Conservation (phyloP, 225 moss, liverwort and hornwort species). For the Bryum argenteum region DNA sequence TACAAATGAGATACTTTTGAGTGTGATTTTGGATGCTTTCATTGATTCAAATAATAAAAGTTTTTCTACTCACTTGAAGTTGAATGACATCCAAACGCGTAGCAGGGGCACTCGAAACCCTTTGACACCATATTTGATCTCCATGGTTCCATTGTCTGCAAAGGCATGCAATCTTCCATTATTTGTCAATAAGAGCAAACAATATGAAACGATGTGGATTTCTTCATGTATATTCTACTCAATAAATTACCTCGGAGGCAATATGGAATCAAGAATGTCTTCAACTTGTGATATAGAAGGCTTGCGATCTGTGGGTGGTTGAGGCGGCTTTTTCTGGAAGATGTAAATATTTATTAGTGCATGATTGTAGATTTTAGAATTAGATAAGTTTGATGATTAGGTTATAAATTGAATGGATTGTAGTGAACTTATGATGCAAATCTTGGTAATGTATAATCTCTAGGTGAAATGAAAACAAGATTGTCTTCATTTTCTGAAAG, state of each 20-base stretch:
- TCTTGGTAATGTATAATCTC: too few relatives aligned
- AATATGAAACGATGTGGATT: not conserved
- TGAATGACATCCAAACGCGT: slow-evolving; percentile 96
- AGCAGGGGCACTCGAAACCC: slow-evolving; percentile 85
- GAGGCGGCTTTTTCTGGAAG: slow-evolving; percentile 35
- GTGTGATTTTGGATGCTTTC: too few relatives aligned
- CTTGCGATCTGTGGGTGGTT: slow-evolving; percentile 50
- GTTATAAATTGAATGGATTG: too few relatives aligned
- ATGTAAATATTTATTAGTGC: too few relatives aligned
- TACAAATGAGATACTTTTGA: too few relatives aligned
- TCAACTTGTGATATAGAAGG: slow-evolving; percentile 74
- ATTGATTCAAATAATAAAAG: not conserved
- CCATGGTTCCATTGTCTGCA: slow-evolving; percentile 78
- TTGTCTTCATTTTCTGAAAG: not conserved
- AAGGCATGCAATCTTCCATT: not conserved
- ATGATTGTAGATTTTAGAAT: too few relatives aligned
- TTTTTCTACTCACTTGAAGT: slow-evolving; percentile 58
- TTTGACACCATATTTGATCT: slow-evolving; percentile 78
- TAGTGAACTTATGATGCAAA: too few relatives aligned
- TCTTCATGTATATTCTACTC: too few relatives aligned
- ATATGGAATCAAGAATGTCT: slow-evolving; percentile 85
- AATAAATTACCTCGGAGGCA: slow-evolving; percentile 70
- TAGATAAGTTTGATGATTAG: too few relatives aligned
- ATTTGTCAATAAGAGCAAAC: not conserved
- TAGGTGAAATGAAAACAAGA: too few relatives aligned